These are phyloP conservation scores for Eustoma russellianum DNA, from an alignment of 257 asterid genomes.

Conservation along the genomic window DNA sequence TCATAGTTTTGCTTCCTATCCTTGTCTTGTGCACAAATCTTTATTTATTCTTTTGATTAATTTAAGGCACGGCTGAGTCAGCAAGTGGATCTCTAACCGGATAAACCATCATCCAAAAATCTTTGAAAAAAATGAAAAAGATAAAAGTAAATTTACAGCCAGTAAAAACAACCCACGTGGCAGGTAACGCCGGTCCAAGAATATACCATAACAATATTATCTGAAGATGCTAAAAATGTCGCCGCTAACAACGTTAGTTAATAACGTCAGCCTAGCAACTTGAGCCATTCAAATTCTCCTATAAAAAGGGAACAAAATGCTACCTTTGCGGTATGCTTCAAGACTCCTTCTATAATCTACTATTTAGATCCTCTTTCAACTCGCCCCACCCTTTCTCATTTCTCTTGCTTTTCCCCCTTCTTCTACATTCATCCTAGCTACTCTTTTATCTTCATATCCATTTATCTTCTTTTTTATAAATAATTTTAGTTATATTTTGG, in stretches of 20 bases:
- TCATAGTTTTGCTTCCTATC: neutral
- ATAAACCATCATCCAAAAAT: constrained; percentile 1
- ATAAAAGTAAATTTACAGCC: no score
- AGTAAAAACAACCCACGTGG: constrained; percentile 9
- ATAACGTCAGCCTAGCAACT: neutral
- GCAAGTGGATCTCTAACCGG: constrained; percentile 12
- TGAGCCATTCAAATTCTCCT: constrained; percentile 5
- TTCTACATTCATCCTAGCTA: neutral
- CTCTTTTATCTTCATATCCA: neutral
- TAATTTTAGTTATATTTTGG: neutral
- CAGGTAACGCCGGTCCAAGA: constrained; percentile 3
- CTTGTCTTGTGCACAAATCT: neutral
- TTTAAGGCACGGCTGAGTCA: constrained; percentile 9
- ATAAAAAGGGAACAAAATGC: constrained; percentile 17
- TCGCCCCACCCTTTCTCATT: neutral
- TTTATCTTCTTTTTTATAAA: neutral
- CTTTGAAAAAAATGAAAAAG: neutral
- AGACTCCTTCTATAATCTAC: neutral
- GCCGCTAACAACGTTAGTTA: constrained; percentile 13
- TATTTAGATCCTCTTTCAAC: neutral
- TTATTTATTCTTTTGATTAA: neutral
- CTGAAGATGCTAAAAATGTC: constrained; percentile 12
- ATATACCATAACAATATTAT: neutral
- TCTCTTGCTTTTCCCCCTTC: no score
- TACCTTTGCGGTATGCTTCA: constrained; percentile 3